Conservation (phyloP, 345 rosid genomes). For the Eucalyptus decipiens region DNA sequence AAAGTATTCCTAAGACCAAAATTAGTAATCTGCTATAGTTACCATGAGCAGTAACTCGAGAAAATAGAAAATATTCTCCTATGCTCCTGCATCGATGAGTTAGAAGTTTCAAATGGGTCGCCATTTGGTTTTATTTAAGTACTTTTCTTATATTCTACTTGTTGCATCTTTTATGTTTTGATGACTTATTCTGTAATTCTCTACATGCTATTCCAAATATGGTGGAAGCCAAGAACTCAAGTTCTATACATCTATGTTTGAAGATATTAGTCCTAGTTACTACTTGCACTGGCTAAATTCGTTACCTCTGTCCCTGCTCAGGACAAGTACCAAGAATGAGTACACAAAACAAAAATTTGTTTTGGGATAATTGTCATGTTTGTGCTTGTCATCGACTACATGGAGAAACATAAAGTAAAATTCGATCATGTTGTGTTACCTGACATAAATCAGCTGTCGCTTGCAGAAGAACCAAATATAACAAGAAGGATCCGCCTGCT, state of each 20-base stretch:
- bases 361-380: not conserved
- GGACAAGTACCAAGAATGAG: not conserved
- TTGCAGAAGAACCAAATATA: constrained; percentile 49
- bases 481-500: constrained; percentile 32
- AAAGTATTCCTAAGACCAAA: not conserved
- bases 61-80: not conserved
- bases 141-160: not conserved
- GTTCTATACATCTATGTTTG: not conserved
- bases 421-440: not conserved
- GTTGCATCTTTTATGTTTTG: not conserved
- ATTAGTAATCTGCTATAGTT: not conserved
- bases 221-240: not conserved
- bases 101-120: not conserved
- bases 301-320: not conserved
- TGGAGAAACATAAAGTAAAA: not conserved
- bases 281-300: not conserved
- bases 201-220: not conserved
- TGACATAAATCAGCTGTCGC: constrained; percentile 34
- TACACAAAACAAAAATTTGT: not conserved
- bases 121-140: not conserved
- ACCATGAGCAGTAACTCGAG: not conserved
- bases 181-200: not conserved
- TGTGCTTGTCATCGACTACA: not conserved
- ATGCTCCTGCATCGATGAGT: not conserved
- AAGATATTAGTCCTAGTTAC: not conserved